These are phyloP conservation scores for Allium fistulosum DNA, from an alignment of 106 monocot species.

Conservation along the genomic window DNA sequence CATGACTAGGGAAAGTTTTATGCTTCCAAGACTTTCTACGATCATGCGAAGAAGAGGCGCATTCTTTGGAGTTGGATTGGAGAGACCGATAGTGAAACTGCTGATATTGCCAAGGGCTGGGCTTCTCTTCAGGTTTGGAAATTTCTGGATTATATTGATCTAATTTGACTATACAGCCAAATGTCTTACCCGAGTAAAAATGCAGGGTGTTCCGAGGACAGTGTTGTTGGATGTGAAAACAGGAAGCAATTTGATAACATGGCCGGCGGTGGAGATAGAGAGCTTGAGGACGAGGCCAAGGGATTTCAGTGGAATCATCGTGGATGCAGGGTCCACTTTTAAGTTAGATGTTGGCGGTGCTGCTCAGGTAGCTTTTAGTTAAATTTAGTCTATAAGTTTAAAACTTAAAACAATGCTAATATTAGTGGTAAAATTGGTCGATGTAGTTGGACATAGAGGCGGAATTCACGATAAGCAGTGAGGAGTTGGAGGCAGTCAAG, in stretches of 20 bases:
- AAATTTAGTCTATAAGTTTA: too few species aligned
- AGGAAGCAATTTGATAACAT: conserved; percentile 35
- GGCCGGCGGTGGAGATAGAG: conserved; percentile 69
- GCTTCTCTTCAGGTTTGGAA: conserved; percentile 43
- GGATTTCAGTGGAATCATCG: conserved; percentile 17
- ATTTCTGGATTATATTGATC: too few species aligned
- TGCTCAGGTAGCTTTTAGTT: conserved; percentile 28
- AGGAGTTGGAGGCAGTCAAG: conserved; percentile 6
- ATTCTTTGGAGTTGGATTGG: conserved; percentile 64
- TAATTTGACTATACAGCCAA: too few species aligned
- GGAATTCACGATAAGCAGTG: conserved; percentile 31
- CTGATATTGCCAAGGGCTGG: conserved; percentile 59
- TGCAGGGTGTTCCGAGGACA: conserved; percentile 47
- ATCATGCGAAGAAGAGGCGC: conserved; percentile 24
- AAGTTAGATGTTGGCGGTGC: conserved; percentile 25
- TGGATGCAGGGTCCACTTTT: conserved; percentile 32
- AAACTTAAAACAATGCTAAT: too few species aligned
- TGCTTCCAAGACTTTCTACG: conserved; percentile 62
- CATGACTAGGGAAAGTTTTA: conserved; percentile 68
- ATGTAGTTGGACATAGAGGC: conserved; percentile 23
- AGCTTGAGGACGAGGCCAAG: conserved; percentile 17
- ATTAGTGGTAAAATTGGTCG: too few species aligned
- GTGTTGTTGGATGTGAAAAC: conserved; percentile 47
- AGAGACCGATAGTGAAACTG: conserved; percentile 55
- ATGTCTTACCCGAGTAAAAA: too few species aligned